Percentiles rank a stretch among this genome's conserved stretches.
Evolutionary conservation across 2,329 filamentous ascomycete species (phyloP).

Genomic region (Xylaria sp.): DNA sequence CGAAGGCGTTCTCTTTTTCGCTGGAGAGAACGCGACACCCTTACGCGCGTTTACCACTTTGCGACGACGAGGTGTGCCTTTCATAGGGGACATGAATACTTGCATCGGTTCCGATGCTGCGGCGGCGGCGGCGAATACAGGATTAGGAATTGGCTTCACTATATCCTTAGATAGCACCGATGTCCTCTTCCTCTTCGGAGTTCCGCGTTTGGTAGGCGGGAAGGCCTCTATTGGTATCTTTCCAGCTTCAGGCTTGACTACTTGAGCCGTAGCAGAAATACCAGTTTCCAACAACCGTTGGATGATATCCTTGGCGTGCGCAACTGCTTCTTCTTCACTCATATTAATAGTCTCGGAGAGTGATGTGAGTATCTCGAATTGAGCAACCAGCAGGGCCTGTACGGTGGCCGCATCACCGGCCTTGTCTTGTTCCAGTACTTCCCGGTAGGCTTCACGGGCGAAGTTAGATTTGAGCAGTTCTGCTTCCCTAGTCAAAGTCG

Average conservation of each 20-base stretch:
- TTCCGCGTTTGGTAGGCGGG: constrained; percentile 76
- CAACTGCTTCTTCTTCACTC: constrained; percentile 83
- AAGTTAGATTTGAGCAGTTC: constrained; percentile 87
- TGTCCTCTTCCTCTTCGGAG: constrained; percentile 77
- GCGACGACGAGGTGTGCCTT: constrained; percentile 82
- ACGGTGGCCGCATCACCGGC: constrained; percentile 79
- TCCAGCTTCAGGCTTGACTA: constrained; percentile 88
- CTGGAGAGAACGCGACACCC: constrained; percentile 82
- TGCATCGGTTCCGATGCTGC: constrained; percentile 43
- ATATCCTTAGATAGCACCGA: constrained; percentile 52
- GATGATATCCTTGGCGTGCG: constrained; percentile 81
- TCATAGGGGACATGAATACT: constrained; percentile 72
- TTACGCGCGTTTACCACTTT: constrained; percentile 74
- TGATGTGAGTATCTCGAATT: constrained; percentile 90
- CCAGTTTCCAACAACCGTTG: constrained; percentile 81
- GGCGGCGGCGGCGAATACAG: constrained; percentile 53
- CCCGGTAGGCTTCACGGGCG: constrained; percentile 79
- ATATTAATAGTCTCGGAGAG: constrained; percentile 84
- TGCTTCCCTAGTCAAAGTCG: constrained; percentile 80
- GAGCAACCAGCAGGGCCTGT: constrained; percentile 85
- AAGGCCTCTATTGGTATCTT: constrained; percentile 71
- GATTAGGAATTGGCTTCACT: constrained; percentile 59
- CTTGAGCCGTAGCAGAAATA: constrained; percentile 77
- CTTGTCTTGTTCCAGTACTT: constrained; percentile 86
- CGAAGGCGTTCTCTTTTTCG: constrained; percentile 76